Evolutionary conservation across 306 rosid species (phyloP).

Genomic region (Betula pendula): DNA sequence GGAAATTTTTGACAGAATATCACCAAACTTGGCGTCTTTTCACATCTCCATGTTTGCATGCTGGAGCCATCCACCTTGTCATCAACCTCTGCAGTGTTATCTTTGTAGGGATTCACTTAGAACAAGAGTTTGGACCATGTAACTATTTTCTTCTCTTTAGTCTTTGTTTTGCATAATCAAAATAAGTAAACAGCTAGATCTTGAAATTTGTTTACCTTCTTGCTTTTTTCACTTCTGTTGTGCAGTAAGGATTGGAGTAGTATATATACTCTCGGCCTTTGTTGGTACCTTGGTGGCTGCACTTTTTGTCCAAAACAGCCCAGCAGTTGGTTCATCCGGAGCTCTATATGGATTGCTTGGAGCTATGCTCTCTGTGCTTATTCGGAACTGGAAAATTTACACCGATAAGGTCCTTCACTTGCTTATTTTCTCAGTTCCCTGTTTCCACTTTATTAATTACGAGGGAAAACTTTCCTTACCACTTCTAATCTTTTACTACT

Average conservation of each 20-base stretch:
- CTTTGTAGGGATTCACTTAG: constrained; percentile 72
- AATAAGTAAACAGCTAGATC: neutral
- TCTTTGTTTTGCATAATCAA: constrained; percentile 21
- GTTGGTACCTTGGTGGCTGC: constrained; percentile 83
- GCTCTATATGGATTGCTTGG: constrained; percentile 86
- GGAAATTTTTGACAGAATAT: constrained; percentile 43
- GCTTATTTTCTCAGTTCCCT: neutral
- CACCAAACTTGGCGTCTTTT: constrained; percentile 85
- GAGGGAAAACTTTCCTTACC: no score
- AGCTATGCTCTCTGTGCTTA: constrained; percentile 63
- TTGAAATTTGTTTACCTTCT: constrained; percentile 17
- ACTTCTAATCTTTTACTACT: no score
- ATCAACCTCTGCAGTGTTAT: constrained; percentile 71
- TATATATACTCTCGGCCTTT: constrained; percentile 73
- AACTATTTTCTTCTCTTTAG: constrained; percentile 8
- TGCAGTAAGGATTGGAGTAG: constrained; percentile 72
- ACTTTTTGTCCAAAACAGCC: constrained; percentile 65
- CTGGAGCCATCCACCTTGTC: constrained; percentile 77
- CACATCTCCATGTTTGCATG: constrained; percentile 78
- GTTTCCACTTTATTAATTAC: constrained; percentile 5
- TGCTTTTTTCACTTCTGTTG: constrained; percentile 24
- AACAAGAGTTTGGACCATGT: constrained; percentile 78
- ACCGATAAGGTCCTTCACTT: constrained; percentile 56
- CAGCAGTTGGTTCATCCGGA: constrained; percentile 75
- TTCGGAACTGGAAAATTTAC: constrained; percentile 68